These are phyloP conservation scores for Casuarina cunninghamiana DNA, from an alignment of 306 rosid species.

Conservation along the genomic window DNA sequence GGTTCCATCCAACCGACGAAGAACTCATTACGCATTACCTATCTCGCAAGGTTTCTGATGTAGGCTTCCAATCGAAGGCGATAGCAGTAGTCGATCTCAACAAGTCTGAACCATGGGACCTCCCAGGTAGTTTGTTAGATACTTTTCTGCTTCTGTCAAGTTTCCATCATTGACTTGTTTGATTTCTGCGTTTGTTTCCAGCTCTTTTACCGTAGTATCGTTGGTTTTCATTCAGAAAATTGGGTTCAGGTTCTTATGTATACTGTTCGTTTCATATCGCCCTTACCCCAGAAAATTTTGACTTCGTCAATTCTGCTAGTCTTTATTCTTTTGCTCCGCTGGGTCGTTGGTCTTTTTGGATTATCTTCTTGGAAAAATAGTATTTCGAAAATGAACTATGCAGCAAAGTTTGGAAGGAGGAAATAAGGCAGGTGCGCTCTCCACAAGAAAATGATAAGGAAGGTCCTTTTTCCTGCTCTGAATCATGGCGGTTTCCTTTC, in stretches of 20 bases:
- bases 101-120: conserved; percentile 96
- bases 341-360: neutral
- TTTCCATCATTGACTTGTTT: neutral
- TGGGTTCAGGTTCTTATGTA: neutral
- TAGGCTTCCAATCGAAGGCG: conserved; percentile 59
- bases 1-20: conserved; percentile 96
- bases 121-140: conserved; percentile 53
- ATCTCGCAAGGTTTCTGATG: conserved; percentile 65
- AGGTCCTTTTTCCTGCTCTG: neutral
- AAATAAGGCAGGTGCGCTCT: too few species aligned
- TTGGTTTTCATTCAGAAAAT: neutral
- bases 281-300: neutral
- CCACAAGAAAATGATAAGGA: too few species aligned
- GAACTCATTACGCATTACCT: conserved; percentile 83
- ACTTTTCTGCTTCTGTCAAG: neutral
- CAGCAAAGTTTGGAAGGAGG: too few species aligned
- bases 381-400: neutral
- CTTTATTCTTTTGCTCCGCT: neutral
- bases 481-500: neutral
- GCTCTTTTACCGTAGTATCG: neutral
- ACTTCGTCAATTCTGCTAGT: neutral
- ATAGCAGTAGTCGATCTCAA: conserved; percentile 90
- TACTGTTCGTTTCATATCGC: neutral
- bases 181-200: neutral
- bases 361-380: too few species aligned